Percentiles rank a stretch among this genome's conserved stretches.
Conservation (phyloP, 2,329 filamentous ascomycete species). For the Phyllosticta citribraziliensis region DNA sequence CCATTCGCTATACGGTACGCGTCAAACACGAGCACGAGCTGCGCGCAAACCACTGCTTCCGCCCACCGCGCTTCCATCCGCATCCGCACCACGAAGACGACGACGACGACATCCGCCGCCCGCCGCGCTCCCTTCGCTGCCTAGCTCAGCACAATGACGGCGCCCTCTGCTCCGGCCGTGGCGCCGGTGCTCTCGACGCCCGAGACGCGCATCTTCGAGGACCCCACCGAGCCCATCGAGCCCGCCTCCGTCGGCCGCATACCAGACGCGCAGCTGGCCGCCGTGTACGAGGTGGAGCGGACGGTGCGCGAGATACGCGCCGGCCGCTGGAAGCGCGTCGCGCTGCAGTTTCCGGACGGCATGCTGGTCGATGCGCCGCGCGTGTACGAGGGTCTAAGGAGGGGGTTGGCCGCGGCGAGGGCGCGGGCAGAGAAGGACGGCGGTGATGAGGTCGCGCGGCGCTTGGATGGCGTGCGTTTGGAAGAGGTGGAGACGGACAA, state of each 20-base stretch:
- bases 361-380: slow-evolving; percentile 82
- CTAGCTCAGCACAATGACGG: background rate
- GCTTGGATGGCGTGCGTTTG: background rate
- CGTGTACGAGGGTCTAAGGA: slow-evolving; percentile 59
- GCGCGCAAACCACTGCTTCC: background rate
- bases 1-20: background rate
- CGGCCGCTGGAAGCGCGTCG: slow-evolving; percentile 65
- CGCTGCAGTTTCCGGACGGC: slow-evolving; percentile 89
- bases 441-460: background rate
- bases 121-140: background rate
- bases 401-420: slow-evolving; percentile 30
- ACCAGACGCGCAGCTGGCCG: slow-evolving; percentile 59
- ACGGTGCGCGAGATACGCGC: slow-evolving; percentile 67
- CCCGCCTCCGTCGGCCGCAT: slow-evolving; percentile 26
- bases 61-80: background rate
- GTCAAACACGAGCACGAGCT: background rate
- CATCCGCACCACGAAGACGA: background rate
- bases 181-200: slow-evolving; percentile 55
- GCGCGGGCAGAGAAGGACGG: background rate
- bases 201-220: slow-evolving; percentile 50
- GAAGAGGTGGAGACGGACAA: background rate
- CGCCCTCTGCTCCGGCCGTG: slow-evolving; percentile 6
- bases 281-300: slow-evolving; percentile 75
- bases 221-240: slow-evolving; percentile 35
- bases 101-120: background rate